Conservation (phyloP, 2,329 filamentous ascomycete species). For the Remersonia thermophila region DNA sequence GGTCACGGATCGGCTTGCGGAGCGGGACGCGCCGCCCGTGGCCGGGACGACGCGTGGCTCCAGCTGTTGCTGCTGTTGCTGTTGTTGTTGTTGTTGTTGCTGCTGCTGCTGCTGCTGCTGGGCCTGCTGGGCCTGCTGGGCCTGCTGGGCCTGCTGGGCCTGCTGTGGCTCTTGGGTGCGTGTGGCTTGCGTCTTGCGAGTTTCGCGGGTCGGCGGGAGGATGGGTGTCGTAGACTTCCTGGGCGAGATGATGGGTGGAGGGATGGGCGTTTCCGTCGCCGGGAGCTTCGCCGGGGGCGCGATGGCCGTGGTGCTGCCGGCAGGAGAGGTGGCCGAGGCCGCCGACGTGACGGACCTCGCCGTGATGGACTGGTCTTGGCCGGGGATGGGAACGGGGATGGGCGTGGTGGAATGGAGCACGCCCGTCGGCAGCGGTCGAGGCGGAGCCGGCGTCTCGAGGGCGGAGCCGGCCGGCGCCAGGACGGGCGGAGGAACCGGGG, state of each 20-base stretch:
- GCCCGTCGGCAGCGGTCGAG: constrained; percentile 8
- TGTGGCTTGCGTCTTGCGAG: constrained; percentile 20
- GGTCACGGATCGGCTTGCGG: constrained; percentile 17
- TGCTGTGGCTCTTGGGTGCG: constrained; percentile 18
- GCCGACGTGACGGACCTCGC: constrained; percentile 16
- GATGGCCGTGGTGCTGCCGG: constrained; percentile 12
- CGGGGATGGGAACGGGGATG: constrained; percentile 22
- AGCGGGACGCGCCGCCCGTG: constrained; percentile 12
- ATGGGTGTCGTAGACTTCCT: constrained; percentile 25
- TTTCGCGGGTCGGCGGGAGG: constrained; percentile 23
- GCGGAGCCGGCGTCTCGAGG: constrained; percentile 16
- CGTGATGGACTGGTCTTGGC: constrained; percentile 20
- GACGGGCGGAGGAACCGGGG: constrained; percentile 26
- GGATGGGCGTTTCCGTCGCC: constrained; percentile 21
- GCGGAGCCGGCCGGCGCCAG: constrained; percentile 14
- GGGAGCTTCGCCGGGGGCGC: constrained; percentile 19
- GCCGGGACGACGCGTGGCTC: not conserved
- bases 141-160: too few species aligned
- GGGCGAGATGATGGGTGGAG: constrained; percentile 19
- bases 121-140: too few species aligned
- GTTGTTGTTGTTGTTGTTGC: constrained; percentile 8
- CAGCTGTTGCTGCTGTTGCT: not conserved
- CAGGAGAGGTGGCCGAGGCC: constrained; percentile 18
- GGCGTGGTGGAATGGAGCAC: constrained; percentile 23
- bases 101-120: constrained; percentile 10